Percentiles rank a stretch among this genome's conserved stretches.
Conservation (phyloP, 176 grass and related monocot species). For the Musa acuminata region DNA sequence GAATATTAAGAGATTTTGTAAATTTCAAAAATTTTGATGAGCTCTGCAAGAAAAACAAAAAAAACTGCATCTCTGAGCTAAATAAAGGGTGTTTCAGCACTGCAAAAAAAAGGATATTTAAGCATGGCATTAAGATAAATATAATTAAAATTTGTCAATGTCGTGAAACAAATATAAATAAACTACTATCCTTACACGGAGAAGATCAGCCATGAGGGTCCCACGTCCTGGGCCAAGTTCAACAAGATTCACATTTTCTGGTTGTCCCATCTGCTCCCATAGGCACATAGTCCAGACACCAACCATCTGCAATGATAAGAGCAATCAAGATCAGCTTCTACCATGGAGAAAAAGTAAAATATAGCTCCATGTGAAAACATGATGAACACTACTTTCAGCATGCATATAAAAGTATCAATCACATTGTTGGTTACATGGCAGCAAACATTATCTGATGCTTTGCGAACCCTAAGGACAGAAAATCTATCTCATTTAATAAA, state of each 20-base stretch:
- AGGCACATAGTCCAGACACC: constrained; percentile 85
- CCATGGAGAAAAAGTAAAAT: neutral
- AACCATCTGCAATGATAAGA: constrained; percentile 43
- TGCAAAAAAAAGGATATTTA: neutral
- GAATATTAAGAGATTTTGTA: constrained; percentile 62
- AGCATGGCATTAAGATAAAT: too few species aligned
- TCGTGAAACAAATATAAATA: neutral
- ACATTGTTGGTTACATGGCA: too few species aligned
- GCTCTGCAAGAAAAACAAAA: constrained; percentile 39
- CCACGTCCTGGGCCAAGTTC: constrained; percentile 90
- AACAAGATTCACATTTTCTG: constrained; percentile 70
- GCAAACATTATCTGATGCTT: too few species aligned
- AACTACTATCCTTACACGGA: constrained; percentile 39
- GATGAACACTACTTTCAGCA: too few species aligned
- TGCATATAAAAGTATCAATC: too few species aligned
- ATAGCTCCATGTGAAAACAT: neutral
- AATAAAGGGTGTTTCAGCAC: neutral
- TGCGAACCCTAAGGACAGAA: too few species aligned
- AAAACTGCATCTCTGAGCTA: constrained; percentile 11
- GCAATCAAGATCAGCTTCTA: neutral
- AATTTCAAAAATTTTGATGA: constrained; percentile 73
- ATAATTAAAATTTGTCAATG: too few species aligned
- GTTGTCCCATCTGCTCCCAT: constrained; percentile 87
- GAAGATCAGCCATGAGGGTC: constrained; percentile 82
- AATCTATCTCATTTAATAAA: too few species aligned